phyloP scores from a whole-genome alignment of 1,284 basidiomycete genomes.

The Cryptococcus sp. region DNA sequence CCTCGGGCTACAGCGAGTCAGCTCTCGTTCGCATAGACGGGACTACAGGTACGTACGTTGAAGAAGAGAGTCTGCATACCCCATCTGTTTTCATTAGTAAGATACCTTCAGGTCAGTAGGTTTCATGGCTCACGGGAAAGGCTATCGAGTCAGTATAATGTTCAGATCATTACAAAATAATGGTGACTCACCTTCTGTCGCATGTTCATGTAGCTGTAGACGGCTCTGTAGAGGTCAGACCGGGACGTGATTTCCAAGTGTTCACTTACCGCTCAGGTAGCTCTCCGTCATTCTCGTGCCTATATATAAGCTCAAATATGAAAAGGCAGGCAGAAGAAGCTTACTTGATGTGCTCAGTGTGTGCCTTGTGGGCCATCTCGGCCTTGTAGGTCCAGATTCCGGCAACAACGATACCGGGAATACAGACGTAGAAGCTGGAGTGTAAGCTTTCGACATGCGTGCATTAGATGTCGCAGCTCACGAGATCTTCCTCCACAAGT shows the following conservation, averaged over 20 bases:
- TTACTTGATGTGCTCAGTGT: conserved; percentile 27
- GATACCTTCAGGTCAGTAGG: conserved; percentile 29
- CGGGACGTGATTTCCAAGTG: background rate
- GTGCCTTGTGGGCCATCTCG: conserved; percentile 40
- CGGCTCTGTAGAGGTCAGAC: conserved; percentile 8
- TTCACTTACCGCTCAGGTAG: conserved; percentile 18
- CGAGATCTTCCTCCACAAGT: conserved; percentile 42
- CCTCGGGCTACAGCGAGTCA: conserved; percentile 20
- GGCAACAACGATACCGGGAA: conserved; percentile 36
- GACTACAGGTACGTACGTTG: conserved; percentile 29
- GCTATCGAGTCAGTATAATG: background rate
- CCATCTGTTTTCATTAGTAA: conserved; percentile 21
- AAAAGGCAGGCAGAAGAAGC: background rate
- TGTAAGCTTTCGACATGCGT: background rate
- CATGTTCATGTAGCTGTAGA: conserved; percentile 47
- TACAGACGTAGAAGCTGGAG: conserved; percentile 40
- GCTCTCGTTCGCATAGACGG: background rate
- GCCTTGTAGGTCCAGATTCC: conserved; percentile 40
- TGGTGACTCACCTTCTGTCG: conserved; percentile 34
- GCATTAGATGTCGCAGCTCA: conserved; percentile 5
- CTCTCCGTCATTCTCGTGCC: conserved; percentile 36
- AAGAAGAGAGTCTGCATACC: conserved; percentile 46
- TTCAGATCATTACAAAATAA: background rate
- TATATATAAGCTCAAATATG: conserved; percentile 1
- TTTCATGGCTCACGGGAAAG: conserved; percentile 7